A percentile compares a stretch with the other conserved stretches of the same genome.
Conservation (phyloP, 106 monocot species). For the Chionographis japonica region DNA sequence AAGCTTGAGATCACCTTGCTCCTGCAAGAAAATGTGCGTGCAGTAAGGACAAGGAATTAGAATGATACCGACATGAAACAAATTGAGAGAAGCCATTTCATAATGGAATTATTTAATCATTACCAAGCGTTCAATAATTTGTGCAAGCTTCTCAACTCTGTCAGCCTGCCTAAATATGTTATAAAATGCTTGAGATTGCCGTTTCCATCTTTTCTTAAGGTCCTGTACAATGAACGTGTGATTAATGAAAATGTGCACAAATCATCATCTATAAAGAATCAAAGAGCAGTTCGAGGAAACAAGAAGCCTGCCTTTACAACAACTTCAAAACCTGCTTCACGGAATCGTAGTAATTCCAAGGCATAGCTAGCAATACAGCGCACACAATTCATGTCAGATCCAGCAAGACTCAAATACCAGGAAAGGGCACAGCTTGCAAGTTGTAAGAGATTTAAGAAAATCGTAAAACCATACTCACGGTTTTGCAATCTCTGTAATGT, state of each 20-base stretch:
- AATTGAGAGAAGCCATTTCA: neutral
- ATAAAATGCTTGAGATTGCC: conserved; percentile 77
- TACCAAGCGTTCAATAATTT: conserved; percentile 92
- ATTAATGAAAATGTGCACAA: neutral
- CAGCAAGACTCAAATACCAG: neutral
- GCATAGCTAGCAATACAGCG: conserved; percentile 61
- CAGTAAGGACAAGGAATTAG: neutral
- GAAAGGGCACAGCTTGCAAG: neutral
- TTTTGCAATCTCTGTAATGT: conserved; percentile 99
- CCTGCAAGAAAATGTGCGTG: conserved; percentile 35
- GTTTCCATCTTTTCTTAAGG: conserved; percentile 88
- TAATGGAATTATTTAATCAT: neutral
- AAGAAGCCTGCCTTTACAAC: conserved; percentile 67
- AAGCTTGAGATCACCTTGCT: conserved; percentile 98
- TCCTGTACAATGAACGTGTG: conserved; percentile 42
- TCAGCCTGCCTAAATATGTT: conserved; percentile 93
- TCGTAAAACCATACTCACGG: conserved; percentile 64
- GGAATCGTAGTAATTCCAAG: conserved; percentile 83
- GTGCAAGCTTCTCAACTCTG: conserved; percentile 93
- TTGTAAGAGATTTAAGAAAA: conserved; percentile 6
- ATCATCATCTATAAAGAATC: neutral
- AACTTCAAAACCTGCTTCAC: conserved; percentile 94
- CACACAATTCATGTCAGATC: conserved; percentile 3
- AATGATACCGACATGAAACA: neutral
- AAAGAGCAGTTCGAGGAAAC: neutral